Evolutionary conservation across 331 rosid species (phyloP).

Genomic region (Saraca asoca): DNA sequence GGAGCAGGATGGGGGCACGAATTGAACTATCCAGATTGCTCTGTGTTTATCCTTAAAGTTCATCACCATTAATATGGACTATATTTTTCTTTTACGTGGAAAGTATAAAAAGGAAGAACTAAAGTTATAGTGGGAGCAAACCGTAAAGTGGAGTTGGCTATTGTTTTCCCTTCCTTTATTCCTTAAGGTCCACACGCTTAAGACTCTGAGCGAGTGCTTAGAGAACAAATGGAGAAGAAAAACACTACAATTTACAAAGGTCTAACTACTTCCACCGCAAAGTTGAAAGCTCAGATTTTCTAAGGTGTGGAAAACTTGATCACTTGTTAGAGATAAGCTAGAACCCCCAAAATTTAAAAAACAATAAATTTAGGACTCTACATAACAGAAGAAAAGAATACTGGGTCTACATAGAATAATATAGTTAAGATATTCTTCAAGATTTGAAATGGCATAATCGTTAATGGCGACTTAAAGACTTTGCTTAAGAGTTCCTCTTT

Average conservation of each 20-base stretch:
- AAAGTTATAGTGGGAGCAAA: conserved; percentile 41
- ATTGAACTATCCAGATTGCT: conserved; percentile 9
- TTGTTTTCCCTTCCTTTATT: conserved; percentile 30
- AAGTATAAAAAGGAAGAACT: conserved; percentile 18
- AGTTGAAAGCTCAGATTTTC: conserved; percentile 43
- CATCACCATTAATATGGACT: too few species aligned
- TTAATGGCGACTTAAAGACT: conserved; percentile 45
- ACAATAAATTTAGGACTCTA: conserved; percentile 4
- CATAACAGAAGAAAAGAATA: too few species aligned
- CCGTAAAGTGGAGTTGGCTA: conserved; percentile 40
- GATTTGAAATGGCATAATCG: conserved; percentile 41
- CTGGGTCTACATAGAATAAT: neutral
- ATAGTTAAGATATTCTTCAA: neutral
- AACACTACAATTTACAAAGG: conserved; percentile 33
- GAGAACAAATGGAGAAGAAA: conserved; percentile 25
- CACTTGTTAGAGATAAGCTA: conserved; percentile 35
- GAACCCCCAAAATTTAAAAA: conserved; percentile 16
- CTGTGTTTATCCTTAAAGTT: conserved; percentile 6
- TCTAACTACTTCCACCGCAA: conserved; percentile 81
- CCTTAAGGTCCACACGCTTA: conserved; percentile 73
- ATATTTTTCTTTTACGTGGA: conserved; percentile 3
- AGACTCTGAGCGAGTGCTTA: conserved; percentile 40
- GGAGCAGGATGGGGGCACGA: conserved; percentile 12
- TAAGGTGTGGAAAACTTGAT: conserved; percentile 40
- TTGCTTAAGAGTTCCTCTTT: conserved; percentile 36